Evolutionary conservation across 108 stramenopile species (phyloP).

Genomic region (Nitzschia palea): DNA sequence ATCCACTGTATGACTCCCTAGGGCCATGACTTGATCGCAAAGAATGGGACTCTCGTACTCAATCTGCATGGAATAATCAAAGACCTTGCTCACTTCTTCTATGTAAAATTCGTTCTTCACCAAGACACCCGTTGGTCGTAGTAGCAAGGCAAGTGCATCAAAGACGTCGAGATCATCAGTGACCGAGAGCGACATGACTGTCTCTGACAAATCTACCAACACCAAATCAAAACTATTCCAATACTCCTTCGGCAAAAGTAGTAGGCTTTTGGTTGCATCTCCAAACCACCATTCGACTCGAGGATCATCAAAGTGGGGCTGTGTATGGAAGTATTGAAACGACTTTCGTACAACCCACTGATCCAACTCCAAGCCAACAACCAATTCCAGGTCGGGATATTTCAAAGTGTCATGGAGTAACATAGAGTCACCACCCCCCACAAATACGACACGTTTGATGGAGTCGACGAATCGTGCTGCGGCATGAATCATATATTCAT

Average conservation of each 20-base stretch:
- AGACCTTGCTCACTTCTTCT: slow-evolving; percentile 29
- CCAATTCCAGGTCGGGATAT: slow-evolving; percentile 76
- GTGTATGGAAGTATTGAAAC: slow-evolving; percentile 77
- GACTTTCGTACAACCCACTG: slow-evolving; percentile 69
- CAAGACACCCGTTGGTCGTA: slow-evolving; percentile 81
- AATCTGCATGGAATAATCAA: slow-evolving; percentile 35
- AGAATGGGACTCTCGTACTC: slow-evolving; percentile 46
- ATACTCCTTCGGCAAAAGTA: slow-evolving; percentile 72
- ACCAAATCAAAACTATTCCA: slow-evolving; percentile 81
- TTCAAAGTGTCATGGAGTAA: slow-evolving; percentile 79
- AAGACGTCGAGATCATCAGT: slow-evolving; percentile 23
- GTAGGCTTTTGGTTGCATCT: slow-evolving; percentile 72
- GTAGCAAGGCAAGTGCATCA: slow-evolving; percentile 48
- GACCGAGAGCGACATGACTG: slow-evolving; percentile 60
- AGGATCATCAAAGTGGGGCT: slow-evolving; percentile 84
- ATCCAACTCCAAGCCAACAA: slow-evolving; percentile 84
- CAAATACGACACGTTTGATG: slow-evolving; percentile 65
- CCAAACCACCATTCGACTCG: slow-evolving; percentile 89
- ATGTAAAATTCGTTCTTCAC: slow-evolving; percentile 75
- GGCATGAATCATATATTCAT: slow-evolving; percentile 70
- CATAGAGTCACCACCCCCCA: slow-evolving; percentile 90
- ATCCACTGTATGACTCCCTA: slow-evolving; percentile 47
- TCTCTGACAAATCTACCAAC: slow-evolving; percentile 76
- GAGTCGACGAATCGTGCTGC: slow-evolving; percentile 59
- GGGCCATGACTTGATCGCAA: slow-evolving; percentile 54